These are phyloP conservation scores for Garcia nutans DNA, from an alignment of 345 rosid genomes.

Conservation along the genomic window DNA sequence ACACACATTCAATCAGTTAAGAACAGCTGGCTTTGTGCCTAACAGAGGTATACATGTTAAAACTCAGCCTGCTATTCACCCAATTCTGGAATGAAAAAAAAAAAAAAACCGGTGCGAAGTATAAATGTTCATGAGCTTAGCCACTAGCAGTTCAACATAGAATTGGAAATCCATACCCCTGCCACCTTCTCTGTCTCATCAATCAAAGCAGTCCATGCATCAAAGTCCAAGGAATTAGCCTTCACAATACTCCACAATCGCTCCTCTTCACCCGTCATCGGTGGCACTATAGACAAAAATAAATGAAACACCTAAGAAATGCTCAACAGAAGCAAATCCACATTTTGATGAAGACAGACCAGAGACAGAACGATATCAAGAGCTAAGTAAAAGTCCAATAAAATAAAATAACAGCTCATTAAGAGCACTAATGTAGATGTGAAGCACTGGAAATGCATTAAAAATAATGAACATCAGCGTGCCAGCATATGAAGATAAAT, in stretches of 20 bases:
- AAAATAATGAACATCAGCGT: not conserved
- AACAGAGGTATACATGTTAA: not conserved
- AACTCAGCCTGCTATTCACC: not conserved
- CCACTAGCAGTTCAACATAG: not conserved
- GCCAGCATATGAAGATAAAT: not conserved
- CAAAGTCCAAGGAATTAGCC: constrained; percentile 78
- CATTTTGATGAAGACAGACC: not conserved
- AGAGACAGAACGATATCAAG: not conserved
- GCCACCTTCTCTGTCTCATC: constrained; percentile 89
- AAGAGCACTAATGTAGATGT: not conserved
- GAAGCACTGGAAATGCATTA: not conserved
- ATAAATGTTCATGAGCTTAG: not conserved
- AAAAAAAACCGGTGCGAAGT: no score
- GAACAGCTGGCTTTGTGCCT: not conserved
- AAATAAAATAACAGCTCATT: not conserved
- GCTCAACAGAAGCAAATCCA: not conserved
- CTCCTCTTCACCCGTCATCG: constrained; percentile 78
- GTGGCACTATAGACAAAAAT: constrained; percentile 33
- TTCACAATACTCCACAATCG: constrained; percentile 82
- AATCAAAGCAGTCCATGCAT: constrained; percentile 84
- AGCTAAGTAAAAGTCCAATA: not conserved
- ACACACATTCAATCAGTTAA: not conserved
- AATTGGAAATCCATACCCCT: constrained; percentile 49
- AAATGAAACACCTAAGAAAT: not conserved
- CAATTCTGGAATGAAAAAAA: not conserved